Conservation (phyloP, 2,329 filamentous ascomycete species). For the Paracoccidioides brasiliensis region DNA sequence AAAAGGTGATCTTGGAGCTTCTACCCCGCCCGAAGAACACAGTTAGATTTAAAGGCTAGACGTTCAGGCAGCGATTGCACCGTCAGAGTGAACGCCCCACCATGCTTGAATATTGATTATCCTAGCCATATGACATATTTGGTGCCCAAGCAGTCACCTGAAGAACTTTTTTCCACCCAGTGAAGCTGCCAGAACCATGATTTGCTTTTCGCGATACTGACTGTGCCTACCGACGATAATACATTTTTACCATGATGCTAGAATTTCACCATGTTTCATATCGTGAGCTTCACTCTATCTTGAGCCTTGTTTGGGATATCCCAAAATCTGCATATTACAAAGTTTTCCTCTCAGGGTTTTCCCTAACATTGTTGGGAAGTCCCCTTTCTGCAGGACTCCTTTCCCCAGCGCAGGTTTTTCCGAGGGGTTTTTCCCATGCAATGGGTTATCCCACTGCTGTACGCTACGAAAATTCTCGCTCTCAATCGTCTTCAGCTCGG, state of each 20-base stretch:
- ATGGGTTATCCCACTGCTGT: not conserved
- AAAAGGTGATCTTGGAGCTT: not conserved
- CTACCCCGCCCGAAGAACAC: not conserved
- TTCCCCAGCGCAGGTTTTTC: not conserved
- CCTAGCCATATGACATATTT: not conserved
- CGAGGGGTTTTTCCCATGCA: not conserved
- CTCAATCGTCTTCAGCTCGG: not conserved
- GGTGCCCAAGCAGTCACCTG: too few species aligned
- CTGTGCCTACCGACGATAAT: not conserved
- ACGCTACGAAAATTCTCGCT: not conserved
- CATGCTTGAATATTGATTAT: too few species aligned
- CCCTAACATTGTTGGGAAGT: not conserved
- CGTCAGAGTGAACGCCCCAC: not conserved
- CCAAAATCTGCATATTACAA: slow-evolving; percentile 1
- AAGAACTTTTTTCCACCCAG: too few species aligned
- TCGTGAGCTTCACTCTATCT: not conserved
- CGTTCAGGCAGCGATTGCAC: not conserved
- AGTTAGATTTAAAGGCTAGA: not conserved
- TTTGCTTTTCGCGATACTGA: not conserved
- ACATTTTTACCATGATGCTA: not conserved
- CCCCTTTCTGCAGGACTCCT: not conserved
- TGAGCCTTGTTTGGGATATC: not conserved
- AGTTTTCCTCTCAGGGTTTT: not conserved
- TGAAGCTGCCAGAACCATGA: not conserved
- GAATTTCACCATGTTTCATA: not conserved